Base-by-base conservation (phyloP, 768 basidiomycete species). In the Suillus clintonianus region DNA sequence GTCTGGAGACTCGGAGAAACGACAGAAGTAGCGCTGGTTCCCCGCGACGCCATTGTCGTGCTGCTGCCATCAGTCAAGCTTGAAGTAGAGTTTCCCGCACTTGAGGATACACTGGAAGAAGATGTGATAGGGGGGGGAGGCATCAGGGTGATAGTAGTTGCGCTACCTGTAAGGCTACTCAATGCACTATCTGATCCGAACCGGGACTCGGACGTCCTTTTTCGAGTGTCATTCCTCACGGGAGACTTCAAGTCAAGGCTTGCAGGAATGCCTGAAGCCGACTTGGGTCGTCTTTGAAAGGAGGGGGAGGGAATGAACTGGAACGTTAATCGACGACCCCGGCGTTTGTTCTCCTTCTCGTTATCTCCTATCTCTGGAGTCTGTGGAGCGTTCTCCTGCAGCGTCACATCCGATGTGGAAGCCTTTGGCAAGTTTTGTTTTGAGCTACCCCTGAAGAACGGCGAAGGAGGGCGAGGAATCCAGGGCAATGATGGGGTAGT, bases 211-310 rank as follows among this genome's bases (percentile, higher is more conserved):
- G 34, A 11, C 7, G 13, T 32, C 13, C 15, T 36, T n/a, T 24
- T 10, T 10, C 17, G 36, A 7, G 47, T 34, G 10, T 60, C 42
- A 37, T 17, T 58, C 32, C 9, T 57, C 9, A n/a, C 57, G 9
- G 59, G 59, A 19, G 59, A 22, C n/a, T 15, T 32, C 22, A 56
- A 34, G 19, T 47, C 36, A 27, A 13, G 32, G 59, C 47, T 58
- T 5, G 50, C 17, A 50, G 37, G 7, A 47, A 64, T 55, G 11
- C 41, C 19, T 0, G 63, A 56, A 19, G 47, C 19, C 7, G 68
- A 51, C 39, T 69, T 74, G 27, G 63, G 66, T 39, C 63, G 74
- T n/a, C 62, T 74, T 6, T 60, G 53, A 39, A 76, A 68, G n/a
- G 66, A 30, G 30, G 71, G 24, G 0, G 73, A 37, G 2, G 73